These are phyloP conservation scores for Pontederia crassipes DNA, from an alignment of 176 grass and related monocot genomes.

Conservation along the genomic window DNA sequence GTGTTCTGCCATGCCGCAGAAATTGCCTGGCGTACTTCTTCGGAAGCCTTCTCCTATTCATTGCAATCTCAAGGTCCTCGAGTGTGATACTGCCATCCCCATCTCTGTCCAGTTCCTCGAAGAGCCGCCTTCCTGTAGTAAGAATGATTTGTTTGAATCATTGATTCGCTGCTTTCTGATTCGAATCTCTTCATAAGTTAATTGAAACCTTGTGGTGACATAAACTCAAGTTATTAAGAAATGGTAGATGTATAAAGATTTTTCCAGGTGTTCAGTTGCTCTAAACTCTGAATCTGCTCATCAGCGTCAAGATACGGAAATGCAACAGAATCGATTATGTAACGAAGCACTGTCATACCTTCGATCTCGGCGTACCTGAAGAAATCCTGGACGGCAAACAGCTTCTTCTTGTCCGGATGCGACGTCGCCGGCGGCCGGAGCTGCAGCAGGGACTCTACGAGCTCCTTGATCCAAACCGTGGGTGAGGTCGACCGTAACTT, in stretches of 20 bases:
- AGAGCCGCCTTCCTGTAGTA: slow-evolving; percentile 75
- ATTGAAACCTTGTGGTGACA: too few species aligned
- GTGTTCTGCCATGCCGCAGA: slow-evolving; percentile 57
- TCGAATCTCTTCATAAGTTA: too few species aligned
- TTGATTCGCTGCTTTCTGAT: too few species aligned
- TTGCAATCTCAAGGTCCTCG: slow-evolving; percentile 91
- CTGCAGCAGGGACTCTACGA: slow-evolving; percentile 64
- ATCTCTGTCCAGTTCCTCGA: slow-evolving; percentile 92
- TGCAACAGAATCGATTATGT: too few species aligned
- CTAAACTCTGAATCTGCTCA: too few species aligned
- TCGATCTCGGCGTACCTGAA: slow-evolving; percentile 75
- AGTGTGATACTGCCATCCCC: slow-evolving; percentile 79
- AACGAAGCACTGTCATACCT: slow-evolving; percentile 27
- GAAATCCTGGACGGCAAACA: slow-evolving; percentile 96
- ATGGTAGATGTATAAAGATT: too few species aligned
- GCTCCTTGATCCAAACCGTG: slow-evolving; percentile 46
- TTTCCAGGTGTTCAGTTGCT: too few species aligned
- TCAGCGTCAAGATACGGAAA: too few species aligned
- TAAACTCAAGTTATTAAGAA: too few species aligned
- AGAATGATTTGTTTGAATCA: not conserved
- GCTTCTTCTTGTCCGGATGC: slow-evolving; percentile 92
- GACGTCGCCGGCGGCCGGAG: slow-evolving; percentile 42
- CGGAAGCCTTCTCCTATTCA: slow-evolving; percentile 72
- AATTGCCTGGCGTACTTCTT: slow-evolving; percentile 68
- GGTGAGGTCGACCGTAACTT: slow-evolving; percentile 63